Evolutionary conservation across 2,329 filamentous ascomycete genomes (phyloP).

Genomic region (Colletotrichum tamarilloi): DNA sequence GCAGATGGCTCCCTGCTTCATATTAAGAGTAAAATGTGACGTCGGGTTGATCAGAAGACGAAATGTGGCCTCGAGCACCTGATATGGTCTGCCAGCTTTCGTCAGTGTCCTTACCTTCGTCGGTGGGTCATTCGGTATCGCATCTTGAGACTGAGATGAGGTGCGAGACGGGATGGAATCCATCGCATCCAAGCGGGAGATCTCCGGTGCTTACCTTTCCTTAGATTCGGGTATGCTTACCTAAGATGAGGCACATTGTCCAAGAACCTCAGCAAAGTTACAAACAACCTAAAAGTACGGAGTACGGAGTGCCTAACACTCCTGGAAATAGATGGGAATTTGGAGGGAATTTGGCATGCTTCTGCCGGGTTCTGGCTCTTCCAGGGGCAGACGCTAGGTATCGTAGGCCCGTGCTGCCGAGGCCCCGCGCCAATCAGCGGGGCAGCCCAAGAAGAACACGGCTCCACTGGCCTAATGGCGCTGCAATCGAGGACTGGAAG

Average conservation of each 20-base stretch:
- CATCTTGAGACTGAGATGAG: not conserved
- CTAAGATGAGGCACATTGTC: not conserved
- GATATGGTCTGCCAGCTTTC: not conserved
- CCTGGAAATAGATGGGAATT: too few relatives aligned
- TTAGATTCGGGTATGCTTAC: too few relatives aligned
- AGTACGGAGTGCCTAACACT: too few relatives aligned
- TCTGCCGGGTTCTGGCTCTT: not conserved
- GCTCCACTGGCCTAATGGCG: not conserved
- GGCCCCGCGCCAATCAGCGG: conserved; percentile 31
- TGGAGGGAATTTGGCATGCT: not conserved
- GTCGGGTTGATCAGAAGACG: not conserved
- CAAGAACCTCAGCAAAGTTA: not conserved
- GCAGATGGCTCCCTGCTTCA: not conserved
- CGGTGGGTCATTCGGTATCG: not conserved
- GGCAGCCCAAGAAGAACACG: not conserved
- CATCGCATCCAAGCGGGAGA: not conserved
- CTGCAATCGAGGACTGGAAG: not conserved
- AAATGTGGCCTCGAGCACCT: not conserved
- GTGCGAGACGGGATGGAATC: not conserved
- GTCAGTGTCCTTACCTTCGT: not conserved
- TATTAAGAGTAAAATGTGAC: not conserved
- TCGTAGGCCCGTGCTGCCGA: conserved; percentile 34
- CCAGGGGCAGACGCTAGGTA: not conserved
- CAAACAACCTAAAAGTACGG: too few relatives aligned
- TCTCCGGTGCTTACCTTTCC: not conserved